phyloP scores from a whole-genome alignment of 208 protist species.

The Trypanosoma cruzi region DNA sequence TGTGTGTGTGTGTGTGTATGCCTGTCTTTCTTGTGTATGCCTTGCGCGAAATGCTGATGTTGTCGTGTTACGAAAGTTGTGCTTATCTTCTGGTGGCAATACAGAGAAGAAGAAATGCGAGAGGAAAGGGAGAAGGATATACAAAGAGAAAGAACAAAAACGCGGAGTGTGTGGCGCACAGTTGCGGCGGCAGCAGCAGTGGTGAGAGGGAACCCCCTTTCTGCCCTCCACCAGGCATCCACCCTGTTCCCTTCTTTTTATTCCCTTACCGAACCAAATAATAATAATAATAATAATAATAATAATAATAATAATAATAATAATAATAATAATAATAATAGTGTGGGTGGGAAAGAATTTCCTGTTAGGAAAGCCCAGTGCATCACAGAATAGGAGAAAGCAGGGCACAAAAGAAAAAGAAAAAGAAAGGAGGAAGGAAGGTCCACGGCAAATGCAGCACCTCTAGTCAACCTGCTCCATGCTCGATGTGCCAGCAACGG shows the following conservation, averaged over 20 bases:
- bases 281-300: background rate
- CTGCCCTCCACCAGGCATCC: too few relatives aligned
- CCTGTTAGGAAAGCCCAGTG: background rate
- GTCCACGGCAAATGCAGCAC: background rate
- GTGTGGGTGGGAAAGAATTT: background rate
- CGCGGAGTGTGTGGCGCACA: too few relatives aligned
- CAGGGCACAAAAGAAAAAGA: background rate
- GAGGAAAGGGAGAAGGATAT: too few relatives aligned
- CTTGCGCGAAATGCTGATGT: background rate
- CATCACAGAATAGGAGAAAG: background rate
- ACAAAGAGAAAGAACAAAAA: too few relatives aligned
- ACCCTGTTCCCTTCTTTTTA: background rate
- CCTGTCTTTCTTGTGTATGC: background rate
- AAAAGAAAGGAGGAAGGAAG: conserved; percentile 15
- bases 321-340: conserved; percentile 8
- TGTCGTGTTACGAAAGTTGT: background rate
- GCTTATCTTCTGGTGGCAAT: background rate
- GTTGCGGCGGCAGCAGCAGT: too few relatives aligned
- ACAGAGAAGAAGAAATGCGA: conserved; percentile 7
- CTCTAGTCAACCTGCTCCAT: conserved; percentile 97
- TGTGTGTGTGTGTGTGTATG: too few relatives aligned
- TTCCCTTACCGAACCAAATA: background rate
- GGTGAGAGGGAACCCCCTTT: too few relatives aligned
- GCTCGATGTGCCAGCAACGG: conserved; percentile 70
- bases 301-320: conserved; percentile 1